Conservation (phyloP, 1,284 basidiomycete genomes). For the Leccinum angustisporum region DNA sequence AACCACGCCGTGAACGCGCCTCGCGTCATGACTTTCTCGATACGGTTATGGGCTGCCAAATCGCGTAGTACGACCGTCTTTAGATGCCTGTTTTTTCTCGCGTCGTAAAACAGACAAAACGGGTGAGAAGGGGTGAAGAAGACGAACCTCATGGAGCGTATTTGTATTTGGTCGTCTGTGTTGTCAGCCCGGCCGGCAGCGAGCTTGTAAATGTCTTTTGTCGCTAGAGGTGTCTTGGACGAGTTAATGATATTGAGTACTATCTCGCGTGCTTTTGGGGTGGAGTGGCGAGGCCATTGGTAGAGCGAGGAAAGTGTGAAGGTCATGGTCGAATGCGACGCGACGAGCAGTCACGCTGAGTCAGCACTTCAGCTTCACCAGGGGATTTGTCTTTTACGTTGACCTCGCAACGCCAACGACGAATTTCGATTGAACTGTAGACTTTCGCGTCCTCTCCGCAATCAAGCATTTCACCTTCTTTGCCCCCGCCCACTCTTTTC, state of each 20-base stretch:
- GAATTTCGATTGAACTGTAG: too few relatives aligned
- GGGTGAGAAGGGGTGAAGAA: neutral
- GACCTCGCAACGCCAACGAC: too few relatives aligned
- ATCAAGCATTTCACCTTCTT: too few relatives aligned
- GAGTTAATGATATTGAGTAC: slow-evolving; percentile 24
- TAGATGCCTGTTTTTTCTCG: slow-evolving; percentile 47
- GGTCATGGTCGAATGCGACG: neutral
- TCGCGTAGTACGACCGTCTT: slow-evolving; percentile 53
- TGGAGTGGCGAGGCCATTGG: slow-evolving; percentile 29
- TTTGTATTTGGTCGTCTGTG: slow-evolving; percentile 47
- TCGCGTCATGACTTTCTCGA: slow-evolving; percentile 45
- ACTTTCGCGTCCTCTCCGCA: too few relatives aligned
- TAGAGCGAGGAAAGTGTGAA: slow-evolving; percentile 26
- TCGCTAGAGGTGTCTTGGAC: slow-evolving; percentile 26
- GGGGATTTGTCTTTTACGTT: too few relatives aligned
- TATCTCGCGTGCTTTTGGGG: slow-evolving; percentile 24
- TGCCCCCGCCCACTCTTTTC: too few relatives aligned
- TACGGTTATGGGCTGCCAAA: slow-evolving; percentile 41
- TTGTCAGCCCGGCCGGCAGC: slow-evolving; percentile 14
- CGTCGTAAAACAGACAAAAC: neutral
- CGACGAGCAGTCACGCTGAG: too few relatives aligned
- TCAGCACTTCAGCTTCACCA: too few relatives aligned
- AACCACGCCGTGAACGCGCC: slow-evolving; percentile 37
- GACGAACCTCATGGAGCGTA: slow-evolving; percentile 52
- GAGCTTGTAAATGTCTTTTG: slow-evolving; percentile 32